phyloP scores from a whole-genome alignment of 768 basidiomycete genomes.

The Russula virescens region DNA sequence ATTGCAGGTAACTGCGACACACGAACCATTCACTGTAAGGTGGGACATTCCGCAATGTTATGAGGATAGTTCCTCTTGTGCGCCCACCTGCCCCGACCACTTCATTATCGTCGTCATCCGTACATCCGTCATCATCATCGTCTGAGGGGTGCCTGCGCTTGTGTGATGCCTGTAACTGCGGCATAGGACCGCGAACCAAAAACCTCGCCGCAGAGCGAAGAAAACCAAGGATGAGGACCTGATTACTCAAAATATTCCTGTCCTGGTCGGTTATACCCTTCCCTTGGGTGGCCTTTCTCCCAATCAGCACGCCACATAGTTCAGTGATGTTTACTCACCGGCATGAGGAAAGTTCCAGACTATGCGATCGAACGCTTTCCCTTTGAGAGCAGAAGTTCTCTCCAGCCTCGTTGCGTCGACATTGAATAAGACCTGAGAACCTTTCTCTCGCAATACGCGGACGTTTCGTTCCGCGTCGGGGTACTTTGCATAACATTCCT shows the following conservation, averaged over 20 bases:
- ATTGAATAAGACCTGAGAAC: conserved; percentile 68
- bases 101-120: conserved; percentile 28
- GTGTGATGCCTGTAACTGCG: conserved; percentile 35
- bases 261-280: conserved; percentile 92
- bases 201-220: conserved; percentile 63
- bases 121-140: conserved; percentile 43
- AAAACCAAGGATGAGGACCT: conserved; percentile 75
- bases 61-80: conserved; percentile 65
- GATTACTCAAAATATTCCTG: conserved; percentile 87
- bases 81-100: conserved; percentile 26
- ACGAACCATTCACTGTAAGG: conserved; percentile 84
- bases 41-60: conserved; percentile 79
- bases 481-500: conserved; percentile 77
- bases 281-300: conserved; percentile 38
- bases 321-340: conserved; percentile 41
- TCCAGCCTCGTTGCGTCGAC: conserved; percentile 82
- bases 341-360: conserved; percentile 98
- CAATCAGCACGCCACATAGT: not conserved
- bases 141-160: conserved; percentile 39
- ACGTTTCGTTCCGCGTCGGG: conserved; percentile 64
- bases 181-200: conserved; percentile 52
- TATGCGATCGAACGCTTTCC: conserved; percentile 65
- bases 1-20: conserved; percentile 23
- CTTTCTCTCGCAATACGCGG: conserved; percentile 44
- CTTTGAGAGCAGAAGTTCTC: conserved; percentile 50